phyloP scores from a whole-genome alignment of 768 basidiomycete genomes.

The Termitomyces sp. region DNA sequence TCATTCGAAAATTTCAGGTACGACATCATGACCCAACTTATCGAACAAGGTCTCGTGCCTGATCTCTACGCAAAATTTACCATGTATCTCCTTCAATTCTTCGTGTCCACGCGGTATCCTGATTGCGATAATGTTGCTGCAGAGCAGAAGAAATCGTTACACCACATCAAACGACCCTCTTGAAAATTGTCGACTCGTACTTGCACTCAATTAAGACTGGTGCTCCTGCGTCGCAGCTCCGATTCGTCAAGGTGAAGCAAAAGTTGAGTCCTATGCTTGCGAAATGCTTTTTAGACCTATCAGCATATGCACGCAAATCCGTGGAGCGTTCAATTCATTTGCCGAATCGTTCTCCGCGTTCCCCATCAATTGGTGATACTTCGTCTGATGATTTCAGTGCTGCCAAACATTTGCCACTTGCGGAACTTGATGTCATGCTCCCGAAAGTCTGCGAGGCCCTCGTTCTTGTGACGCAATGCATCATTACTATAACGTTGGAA shows the following conservation, averaged over 20 bases:
- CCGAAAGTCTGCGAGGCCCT: constrained; percentile 79
- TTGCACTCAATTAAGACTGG: constrained; percentile 48
- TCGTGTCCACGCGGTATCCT: constrained; percentile 5
- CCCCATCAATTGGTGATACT: not conserved
- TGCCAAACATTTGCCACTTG: constrained; percentile 9
- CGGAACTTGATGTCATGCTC: constrained; percentile 60
- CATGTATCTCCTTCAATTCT: constrained; percentile 40
- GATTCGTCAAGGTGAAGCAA: constrained; percentile 30
- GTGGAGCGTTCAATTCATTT: constrained; percentile 41
- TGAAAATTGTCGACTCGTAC: constrained; percentile 85
- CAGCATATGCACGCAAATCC: constrained; percentile 48
- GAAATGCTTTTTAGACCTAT: constrained; percentile 54
- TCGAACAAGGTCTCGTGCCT: constrained; percentile 52
- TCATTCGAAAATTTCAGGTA: constrained; percentile 36
- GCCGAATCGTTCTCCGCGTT: constrained; percentile 6
- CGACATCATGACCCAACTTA: constrained; percentile 55
- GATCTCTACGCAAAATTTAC: constrained; percentile 54
- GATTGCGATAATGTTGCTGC: constrained; percentile 10
- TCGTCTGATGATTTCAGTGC: constrained; percentile 1
- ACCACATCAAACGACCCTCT: constrained; percentile 80
- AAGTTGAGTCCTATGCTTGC: constrained; percentile 54
- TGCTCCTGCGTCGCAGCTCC: constrained; percentile 22
- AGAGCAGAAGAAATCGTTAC: constrained; percentile 70
- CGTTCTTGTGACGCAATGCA: constrained; percentile 72
- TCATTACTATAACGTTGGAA: constrained; percentile 57